Evolutionary conservation across 2,329 filamentous ascomycete genomes (phyloP).

Genomic region (Monilinia vaccinii-corymbosi): DNA sequence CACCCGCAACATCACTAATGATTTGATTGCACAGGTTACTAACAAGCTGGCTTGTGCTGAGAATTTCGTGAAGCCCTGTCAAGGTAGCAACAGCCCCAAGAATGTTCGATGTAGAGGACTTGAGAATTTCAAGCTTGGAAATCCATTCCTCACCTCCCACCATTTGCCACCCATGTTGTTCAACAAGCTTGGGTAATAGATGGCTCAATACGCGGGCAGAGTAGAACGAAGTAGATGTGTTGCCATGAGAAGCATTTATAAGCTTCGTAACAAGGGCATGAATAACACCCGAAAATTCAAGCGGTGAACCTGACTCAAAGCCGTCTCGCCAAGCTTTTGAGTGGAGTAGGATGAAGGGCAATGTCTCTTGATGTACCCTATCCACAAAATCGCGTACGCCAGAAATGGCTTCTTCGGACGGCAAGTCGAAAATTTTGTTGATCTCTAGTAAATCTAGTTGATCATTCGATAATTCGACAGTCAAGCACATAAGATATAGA

Average conservation of each 20-base stretch:
- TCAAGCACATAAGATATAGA: conserved; percentile 42
- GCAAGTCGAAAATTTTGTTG: conserved; percentile 39
- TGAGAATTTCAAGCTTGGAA: conserved; percentile 37
- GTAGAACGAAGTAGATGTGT: conserved; percentile 41
- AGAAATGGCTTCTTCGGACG: conserved; percentile 32
- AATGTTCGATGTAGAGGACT: conserved; percentile 37
- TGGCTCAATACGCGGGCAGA: conserved; percentile 43
- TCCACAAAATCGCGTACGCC: neutral
- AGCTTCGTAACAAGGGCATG: conserved; percentile 37
- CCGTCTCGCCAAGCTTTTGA: conserved; percentile 36
- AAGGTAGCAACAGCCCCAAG: conserved; percentile 43
- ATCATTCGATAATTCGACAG: conserved; percentile 43
- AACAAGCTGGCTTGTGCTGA: conserved; percentile 37
- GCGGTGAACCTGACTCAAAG: neutral
- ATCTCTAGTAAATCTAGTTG: conserved; percentile 38
- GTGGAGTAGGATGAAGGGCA: conserved; percentile 25
- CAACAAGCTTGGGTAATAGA: conserved; percentile 39
- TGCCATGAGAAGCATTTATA: conserved; percentile 34
- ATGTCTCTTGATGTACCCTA: conserved; percentile 1
- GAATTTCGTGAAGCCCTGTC: conserved; percentile 41
- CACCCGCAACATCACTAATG: conserved; percentile 49
- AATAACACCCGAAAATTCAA: conserved; percentile 32
- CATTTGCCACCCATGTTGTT: conserved; percentile 37
- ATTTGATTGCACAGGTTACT: conserved; percentile 50
- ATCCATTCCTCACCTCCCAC: conserved; percentile 40